Percentiles rank a stretch among this genome's conserved stretches.
These are phyloP conservation scores for Nicotiana undulata DNA, from an alignment of 257 asterid species.

Conservation along the genomic window DNA sequence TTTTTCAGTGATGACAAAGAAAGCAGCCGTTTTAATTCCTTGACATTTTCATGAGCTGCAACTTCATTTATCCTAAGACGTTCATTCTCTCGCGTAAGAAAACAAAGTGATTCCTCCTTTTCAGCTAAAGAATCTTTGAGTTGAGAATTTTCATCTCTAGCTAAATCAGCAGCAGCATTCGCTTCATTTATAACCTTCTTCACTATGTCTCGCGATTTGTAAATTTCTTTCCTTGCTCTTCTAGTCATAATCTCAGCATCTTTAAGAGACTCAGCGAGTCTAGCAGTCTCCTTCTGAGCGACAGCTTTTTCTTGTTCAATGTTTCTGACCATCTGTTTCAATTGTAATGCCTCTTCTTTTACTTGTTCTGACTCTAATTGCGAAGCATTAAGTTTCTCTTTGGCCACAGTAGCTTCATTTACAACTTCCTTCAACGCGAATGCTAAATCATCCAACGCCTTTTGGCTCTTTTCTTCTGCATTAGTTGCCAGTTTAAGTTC, in stretches of 20 bases:
- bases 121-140: constrained; percentile 7
- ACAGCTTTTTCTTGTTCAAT: constrained; percentile 55
- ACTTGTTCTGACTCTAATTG: constrained; percentile 34
- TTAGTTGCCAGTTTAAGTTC: constrained; percentile 46
- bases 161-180: background rate
- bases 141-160: constrained; percentile 6
- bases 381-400: constrained; percentile 29
- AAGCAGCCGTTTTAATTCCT: constrained; percentile 55
- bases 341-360: constrained; percentile 31
- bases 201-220: constrained; percentile 56
- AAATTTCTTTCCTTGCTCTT: constrained; percentile 49
- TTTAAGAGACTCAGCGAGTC: constrained; percentile 32
- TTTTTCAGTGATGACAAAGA: constrained; percentile 31
- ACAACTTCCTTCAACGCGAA: constrained; percentile 71
- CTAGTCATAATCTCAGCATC: constrained; percentile 41
- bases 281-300: constrained; percentile 38
- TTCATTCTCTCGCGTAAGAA: constrained; percentile 3
- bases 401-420: constrained; percentile 43
- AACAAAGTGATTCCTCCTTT: constrained; percentile 3
- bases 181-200: constrained; percentile 51
- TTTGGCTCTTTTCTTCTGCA: constrained; percentile 63
- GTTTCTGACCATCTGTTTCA: constrained; percentile 32
- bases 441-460: constrained; percentile 88
- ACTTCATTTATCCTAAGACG: constrained; percentile 4
- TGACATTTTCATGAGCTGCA: constrained; percentile 17